Percentiles rank a stretch among this genome's conserved stretches.
phyloP scores from a whole-genome alignment of 2,329 filamentous ascomycete genomes.

The Uncinocarpus reesii region DNA sequence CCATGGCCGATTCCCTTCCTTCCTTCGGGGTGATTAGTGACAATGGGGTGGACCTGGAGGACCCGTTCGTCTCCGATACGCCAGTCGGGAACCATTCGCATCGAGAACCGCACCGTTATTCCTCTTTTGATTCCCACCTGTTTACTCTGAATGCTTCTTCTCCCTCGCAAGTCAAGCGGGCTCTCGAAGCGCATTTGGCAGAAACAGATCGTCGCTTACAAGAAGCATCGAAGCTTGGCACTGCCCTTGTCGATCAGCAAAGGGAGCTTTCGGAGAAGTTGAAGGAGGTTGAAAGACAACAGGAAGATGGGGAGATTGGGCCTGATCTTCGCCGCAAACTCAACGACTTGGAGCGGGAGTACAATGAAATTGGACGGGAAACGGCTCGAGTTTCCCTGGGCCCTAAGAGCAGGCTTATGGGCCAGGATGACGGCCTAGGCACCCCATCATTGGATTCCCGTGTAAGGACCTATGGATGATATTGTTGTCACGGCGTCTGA shows the following conservation, averaged over 20 bases:
- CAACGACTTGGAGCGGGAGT: constrained; percentile 81
- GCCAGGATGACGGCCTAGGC: constrained; percentile 47
- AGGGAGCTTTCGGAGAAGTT: constrained; percentile 71
- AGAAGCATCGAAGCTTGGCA: constrained; percentile 81
- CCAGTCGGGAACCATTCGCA: constrained; percentile 33
- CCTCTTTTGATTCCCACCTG: constrained; percentile 68
- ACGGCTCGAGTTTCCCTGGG: constrained; percentile 79
- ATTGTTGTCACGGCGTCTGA: neutral
- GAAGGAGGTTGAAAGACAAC: constrained; percentile 69
- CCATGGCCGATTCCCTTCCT: constrained; percentile 9
- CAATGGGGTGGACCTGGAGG: constrained; percentile 30
- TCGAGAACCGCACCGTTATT: constrained; percentile 56
- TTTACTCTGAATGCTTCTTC: constrained; percentile 75
- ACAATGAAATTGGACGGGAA: constrained; percentile 84
- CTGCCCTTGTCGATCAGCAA: constrained; percentile 75
- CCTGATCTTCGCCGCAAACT: constrained; percentile 75
- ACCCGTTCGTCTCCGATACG: constrained; percentile 49
- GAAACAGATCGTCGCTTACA: constrained; percentile 88
- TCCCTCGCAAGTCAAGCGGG: constrained; percentile 75
- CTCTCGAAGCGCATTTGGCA: constrained; percentile 78
- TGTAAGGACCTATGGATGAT: constrained; percentile 25
- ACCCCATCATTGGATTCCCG: constrained; percentile 40
- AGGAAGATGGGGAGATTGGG: constrained; percentile 66
- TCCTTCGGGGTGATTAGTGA: neutral
- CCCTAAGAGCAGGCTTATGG: constrained; percentile 66